A percentile compares a stretch with the other conserved stretches of the same genome.
These are phyloP conservation scores for Trichoderma asperelloides DNA, from an alignment of 495 filamentous ascomycete genomes.

Conservation along the genomic window DNA sequence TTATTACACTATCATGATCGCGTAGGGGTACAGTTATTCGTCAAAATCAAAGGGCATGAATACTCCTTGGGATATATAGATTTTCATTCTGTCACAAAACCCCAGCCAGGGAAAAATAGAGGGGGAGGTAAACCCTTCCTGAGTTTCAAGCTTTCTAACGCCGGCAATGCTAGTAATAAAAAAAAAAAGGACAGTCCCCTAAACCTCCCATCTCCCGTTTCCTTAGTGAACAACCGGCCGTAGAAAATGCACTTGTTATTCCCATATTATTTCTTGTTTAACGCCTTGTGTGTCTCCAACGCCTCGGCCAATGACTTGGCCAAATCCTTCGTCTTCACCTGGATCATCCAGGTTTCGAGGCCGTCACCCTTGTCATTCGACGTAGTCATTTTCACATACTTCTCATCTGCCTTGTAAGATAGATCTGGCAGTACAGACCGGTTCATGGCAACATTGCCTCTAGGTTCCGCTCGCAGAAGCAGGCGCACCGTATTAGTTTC, in stretches of 20 bases:
- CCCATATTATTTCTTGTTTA: conserved; percentile 31
- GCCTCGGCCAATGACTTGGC: conserved; percentile 38
- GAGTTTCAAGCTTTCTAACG: background rate
- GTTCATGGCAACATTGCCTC: conserved; percentile 62
- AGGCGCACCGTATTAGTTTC: conserved; percentile 52
- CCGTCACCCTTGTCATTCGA: conserved; percentile 39
- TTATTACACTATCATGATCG: background rate
- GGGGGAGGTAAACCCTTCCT: background rate
- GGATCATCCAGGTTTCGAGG: conserved; percentile 55
- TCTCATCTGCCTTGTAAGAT: conserved; percentile 46
- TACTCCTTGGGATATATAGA: background rate
- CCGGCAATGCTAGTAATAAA: background rate
- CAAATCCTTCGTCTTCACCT: conserved; percentile 44
- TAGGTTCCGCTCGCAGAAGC: conserved; percentile 58
- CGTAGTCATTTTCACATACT: conserved; percentile 48
- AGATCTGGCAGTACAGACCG: conserved; percentile 48
- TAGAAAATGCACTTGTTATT: background rate
- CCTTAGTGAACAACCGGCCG: background rate
- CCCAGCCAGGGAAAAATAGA: background rate
- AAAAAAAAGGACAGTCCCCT: background rate
- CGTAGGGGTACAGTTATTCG: background rate
- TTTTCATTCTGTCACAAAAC: background rate
- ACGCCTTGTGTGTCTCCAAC: conserved; percentile 39
- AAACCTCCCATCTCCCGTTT: background rate
- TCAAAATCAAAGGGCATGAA: background rate